Conservation (phyloP, 2,329 filamentous ascomycete genomes). For the Verticillium nubilum region DNA sequence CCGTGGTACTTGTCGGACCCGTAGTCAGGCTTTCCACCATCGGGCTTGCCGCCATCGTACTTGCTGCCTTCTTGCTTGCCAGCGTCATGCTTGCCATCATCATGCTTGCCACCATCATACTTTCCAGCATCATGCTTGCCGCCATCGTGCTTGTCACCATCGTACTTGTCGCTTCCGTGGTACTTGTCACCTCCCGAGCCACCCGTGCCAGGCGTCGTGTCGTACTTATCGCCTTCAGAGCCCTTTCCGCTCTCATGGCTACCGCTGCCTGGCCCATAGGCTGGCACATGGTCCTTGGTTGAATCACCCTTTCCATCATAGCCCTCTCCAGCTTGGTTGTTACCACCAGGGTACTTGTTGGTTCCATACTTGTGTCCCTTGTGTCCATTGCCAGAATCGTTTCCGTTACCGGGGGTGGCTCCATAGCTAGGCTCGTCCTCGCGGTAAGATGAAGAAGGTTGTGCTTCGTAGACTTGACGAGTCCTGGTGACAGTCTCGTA, state of each 20-base stretch:
- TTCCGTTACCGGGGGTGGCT: constrained; percentile 5
- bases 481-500: neutral
- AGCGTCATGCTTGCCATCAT: neutral
- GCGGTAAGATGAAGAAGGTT: neutral
- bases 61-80: neutral
- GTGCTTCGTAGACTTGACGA: neutral
- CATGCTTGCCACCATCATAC: neutral
- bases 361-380: neutral
- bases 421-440: neutral
- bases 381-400: neutral
- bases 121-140: constrained; percentile 18
- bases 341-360: neutral
- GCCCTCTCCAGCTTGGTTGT: neutral
- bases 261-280: neutral
- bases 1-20: neutral
- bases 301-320: neutral
- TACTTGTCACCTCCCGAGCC: neutral
- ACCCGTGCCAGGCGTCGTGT: neutral
- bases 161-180: neutral
- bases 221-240: constrained; percentile 15
- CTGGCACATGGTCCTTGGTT: neutral
- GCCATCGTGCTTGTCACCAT: constrained; percentile 21
- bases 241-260: constrained; percentile 9
- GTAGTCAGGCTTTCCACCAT: neutral
- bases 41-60: neutral